phyloP scores from a whole-genome alignment of 176 grass and related monocot species.

The Avena insularis region DNA sequence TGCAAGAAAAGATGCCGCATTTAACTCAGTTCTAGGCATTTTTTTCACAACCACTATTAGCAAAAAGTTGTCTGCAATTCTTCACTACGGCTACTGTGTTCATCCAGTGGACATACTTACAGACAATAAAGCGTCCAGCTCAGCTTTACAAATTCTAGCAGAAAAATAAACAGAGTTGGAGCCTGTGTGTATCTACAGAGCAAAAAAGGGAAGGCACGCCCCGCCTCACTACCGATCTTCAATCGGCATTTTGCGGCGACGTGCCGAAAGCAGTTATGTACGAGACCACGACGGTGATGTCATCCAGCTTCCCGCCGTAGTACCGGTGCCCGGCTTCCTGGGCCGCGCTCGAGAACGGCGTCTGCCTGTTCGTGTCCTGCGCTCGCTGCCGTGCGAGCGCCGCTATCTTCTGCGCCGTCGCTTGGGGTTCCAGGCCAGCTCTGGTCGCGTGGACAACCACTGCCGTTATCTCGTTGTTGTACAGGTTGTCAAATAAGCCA shows the following conservation, averaged over 20 bases:
- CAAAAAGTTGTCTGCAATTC: too few relatives aligned
- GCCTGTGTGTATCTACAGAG: too few relatives aligned
- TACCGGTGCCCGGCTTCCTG: constrained; percentile 72
- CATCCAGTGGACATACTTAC: too few relatives aligned
- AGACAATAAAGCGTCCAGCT: too few relatives aligned
- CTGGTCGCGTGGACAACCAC: constrained; percentile 69
- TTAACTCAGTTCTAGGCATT: too few relatives aligned
- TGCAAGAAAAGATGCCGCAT: too few relatives aligned
- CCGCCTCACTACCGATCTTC: too few relatives aligned
- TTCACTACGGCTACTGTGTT: too few relatives aligned
- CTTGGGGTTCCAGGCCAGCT: constrained; percentile 61
- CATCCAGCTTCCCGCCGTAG: constrained; percentile 76
- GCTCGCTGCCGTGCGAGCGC: constrained; percentile 73
- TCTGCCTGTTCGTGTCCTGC: constrained; percentile 69
- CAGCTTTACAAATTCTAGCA: too few relatives aligned
- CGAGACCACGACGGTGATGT: constrained; percentile 79
- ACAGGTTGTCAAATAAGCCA: constrained; percentile 75
- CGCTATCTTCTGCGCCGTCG: constrained; percentile 72
- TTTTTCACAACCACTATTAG: too few relatives aligned
- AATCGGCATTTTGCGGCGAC: neutral
- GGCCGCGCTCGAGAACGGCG: constrained; percentile 68
- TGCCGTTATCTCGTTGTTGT: constrained; percentile 67
- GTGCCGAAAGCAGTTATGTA: constrained; percentile 48
- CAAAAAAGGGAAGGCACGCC: too few relatives aligned
- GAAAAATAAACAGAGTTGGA: too few relatives aligned